Evolutionary conservation across 345 rosid species (phyloP), one percentile per base, ranked within the genome.

Genomic region (Conringia planisiliqua): DNA sequence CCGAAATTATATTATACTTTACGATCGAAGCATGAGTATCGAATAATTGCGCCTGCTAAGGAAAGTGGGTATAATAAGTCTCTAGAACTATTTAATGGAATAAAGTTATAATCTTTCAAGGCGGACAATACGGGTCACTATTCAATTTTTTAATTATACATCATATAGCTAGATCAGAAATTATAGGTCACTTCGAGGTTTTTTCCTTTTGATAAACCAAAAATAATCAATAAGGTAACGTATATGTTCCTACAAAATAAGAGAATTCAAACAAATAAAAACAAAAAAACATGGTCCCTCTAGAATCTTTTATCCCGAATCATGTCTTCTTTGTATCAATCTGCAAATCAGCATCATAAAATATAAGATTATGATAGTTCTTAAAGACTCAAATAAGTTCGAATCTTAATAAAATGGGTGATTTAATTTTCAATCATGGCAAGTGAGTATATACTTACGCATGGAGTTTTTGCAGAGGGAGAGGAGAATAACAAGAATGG

Each of bases 401-500:
- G 24, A 38, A 61, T 61, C 30, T 70, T 5, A 3, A 32, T 16
- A 67, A 43, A 27, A 32, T 17, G 13, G 8, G 5, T 55, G 18
- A 35, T 10, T 48, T 56, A 56, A n/a, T 42, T 24, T 26, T 10
- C n/a, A 54, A 48, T 50, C 44, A 10, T 20, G 17, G 26, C 42
- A 39, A 51, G 27, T 46, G 7, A 30, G 11, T 61, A 42, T 30
- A 55, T 20, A 43, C 73, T 60, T 77, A 86, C 92, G 87, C 82
- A 75, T 76, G 12, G 88, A 52, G 76, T 61, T 86, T 68, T 86
- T 62, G 82, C 98, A 91, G 12, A 94, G 54, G 16, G 97, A 91
- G 74, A 91, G 97, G 16, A 90, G 81, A 74, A 94, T 84, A 5
- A 94, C 79, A 1, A 94, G 81, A 79, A 90, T 63, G 12, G 95